These are phyloP conservation scores for Fomitopsis pulvina DNA, from an alignment of 768 basidiomycete genomes.

Conservation along the genomic window DNA sequence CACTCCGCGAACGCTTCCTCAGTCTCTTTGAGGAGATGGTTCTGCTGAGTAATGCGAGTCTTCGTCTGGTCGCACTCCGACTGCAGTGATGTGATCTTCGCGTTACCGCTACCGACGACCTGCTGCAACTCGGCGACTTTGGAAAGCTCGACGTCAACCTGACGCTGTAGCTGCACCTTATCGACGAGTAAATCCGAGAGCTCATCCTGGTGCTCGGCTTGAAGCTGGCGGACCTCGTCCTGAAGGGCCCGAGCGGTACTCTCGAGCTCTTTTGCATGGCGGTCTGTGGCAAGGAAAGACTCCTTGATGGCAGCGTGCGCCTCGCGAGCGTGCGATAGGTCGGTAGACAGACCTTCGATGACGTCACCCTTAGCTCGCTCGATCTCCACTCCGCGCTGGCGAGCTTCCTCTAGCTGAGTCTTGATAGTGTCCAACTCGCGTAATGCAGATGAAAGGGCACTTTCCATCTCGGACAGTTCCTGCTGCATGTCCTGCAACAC, in stretches of 20 bases:
- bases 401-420: background rate
- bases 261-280: slow-evolving; percentile 1
- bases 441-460: background rate
- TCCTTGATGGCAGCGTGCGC: background rate
- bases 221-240: background rate
- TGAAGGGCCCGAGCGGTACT: background rate
- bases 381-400: background rate
- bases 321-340: background rate
- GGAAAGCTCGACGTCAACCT: background rate
- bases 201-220: background rate
- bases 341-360: slow-evolving; percentile 1
- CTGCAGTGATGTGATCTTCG: background rate
- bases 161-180: background rate
- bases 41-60: background rate
- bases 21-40: background rate
- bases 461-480: background rate
- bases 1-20: background rate
- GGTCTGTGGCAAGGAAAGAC: slow-evolving; percentile 1
- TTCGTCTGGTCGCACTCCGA: background rate
- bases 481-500: background rate
- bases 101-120: background rate
- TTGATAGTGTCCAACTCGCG: background rate
- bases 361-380: background rate
- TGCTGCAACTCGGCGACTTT: background rate
- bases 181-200: background rate